Evolutionary conservation across 805 yeast genomes (phyloP).

Genomic region (Kuraishia hungarica): DNA sequence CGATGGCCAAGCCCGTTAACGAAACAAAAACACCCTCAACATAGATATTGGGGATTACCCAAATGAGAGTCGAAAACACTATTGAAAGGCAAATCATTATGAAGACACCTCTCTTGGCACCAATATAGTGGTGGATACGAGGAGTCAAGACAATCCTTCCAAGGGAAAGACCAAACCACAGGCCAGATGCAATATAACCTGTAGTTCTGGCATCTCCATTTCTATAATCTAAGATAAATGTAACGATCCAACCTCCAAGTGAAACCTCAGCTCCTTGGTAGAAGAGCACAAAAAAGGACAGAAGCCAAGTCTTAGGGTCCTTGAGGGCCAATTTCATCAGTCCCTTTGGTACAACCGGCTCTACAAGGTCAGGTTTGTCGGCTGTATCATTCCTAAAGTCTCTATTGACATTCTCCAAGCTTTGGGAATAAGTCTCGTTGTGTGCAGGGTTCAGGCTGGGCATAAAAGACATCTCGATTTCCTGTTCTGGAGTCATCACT

Average conservation of each 20-base stretch:
- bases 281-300: slow-evolving; percentile 46
- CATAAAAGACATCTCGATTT: slow-evolving; percentile 12
- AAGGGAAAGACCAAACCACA: slow-evolving; percentile 62
- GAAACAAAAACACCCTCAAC: slow-evolving; percentile 40
- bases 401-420: slow-evolving; percentile 1
- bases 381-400: background rate
- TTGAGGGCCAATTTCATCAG: slow-evolving; percentile 29
- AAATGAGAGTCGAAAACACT: slow-evolving; percentile 30
- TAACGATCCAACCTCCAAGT: slow-evolving; percentile 64
- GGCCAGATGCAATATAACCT: slow-evolving; percentile 62
- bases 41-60: slow-evolving; percentile 37
- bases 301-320: slow-evolving; percentile 32
- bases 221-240: slow-evolving; percentile 50
- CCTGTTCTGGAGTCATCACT: background rate
- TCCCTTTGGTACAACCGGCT: slow-evolving; percentile 17
- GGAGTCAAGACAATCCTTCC: slow-evolving; percentile 50
- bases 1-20: slow-evolving; percentile 50
- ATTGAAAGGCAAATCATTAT: slow-evolving; percentile 26
- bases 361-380: slow-evolving; percentile 4
- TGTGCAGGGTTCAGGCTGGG: background rate
- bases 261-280: slow-evolving; percentile 67
- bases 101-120: slow-evolving; percentile 35
- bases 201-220: slow-evolving; percentile 34
- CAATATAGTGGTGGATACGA: slow-evolving; percentile 26
- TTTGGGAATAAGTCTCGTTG: background rate